Percentiles rank a stretch among this genome's conserved stretches.
phyloP scores from a whole-genome alignment of 345 rosid species.

The Citrus sinensis region DNA sequence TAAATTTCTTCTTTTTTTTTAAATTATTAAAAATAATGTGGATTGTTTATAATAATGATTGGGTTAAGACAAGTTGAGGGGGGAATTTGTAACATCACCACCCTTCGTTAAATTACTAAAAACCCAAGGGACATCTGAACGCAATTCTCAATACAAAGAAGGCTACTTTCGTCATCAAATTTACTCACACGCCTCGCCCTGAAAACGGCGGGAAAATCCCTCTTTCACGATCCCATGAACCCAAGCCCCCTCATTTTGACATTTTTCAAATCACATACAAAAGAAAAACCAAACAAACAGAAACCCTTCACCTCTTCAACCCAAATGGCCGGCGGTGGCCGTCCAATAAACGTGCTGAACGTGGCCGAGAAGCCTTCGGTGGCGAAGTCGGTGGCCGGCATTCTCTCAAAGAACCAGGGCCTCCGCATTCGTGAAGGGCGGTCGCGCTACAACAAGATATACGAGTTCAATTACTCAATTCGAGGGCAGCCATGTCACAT shows the following conservation, averaged over 20 bases:
- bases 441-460: conserved; percentile 88
- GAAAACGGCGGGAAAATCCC: conserved; percentile 34
- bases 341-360: conserved; percentile 58
- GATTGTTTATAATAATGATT: no score
- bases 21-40: no score
- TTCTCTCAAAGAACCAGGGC: conserved; percentile 64
- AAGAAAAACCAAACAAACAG: conserved; percentile 1
- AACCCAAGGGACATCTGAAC: background rate
- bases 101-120: background rate
- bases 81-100: no score
- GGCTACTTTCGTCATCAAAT: background rate
- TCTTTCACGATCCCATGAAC: no score
- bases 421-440: conserved; percentile 79
- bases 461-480: conserved; percentile 81
- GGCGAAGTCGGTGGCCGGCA: conserved; percentile 81
- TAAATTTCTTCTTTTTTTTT: no score
- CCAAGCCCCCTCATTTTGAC: background rate
- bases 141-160: background rate
- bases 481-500: conserved; percentile 81
- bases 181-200: background rate
- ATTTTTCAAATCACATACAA: background rate
- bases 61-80: no score
- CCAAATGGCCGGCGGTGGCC: conserved; percentile 51
- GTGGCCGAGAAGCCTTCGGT: conserved; percentile 99
- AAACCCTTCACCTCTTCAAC: conserved; percentile 2